A percentile compares a stretch with the other conserved stretches of the same genome.
Conservation (phyloP, 2,329 filamentous ascomycete species). For the Onygenales sp. region DNA sequence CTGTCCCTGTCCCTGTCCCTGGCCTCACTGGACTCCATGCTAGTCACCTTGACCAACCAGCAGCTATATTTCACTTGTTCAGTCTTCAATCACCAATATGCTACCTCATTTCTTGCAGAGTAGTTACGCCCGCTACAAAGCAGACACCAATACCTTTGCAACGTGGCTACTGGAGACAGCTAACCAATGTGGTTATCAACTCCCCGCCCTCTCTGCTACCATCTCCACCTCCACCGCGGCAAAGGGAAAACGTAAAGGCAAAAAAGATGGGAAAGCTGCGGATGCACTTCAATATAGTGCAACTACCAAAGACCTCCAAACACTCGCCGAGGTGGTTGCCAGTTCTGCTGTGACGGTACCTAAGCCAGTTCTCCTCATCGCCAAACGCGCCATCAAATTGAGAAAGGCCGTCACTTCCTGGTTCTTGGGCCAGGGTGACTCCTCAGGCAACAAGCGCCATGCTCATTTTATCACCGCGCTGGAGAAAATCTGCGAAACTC, state of each 20-base stretch:
- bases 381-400: constrained; percentile 19
- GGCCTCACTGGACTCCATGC: too few relatives aligned
- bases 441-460: constrained; percentile 15
- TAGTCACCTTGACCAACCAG: too few relatives aligned
- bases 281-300: constrained; percentile 6
- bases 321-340: constrained; percentile 16
- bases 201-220: constrained; percentile 5
- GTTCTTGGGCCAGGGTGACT: constrained; percentile 18
- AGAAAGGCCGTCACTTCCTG: constrained; percentile 20
- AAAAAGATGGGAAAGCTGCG: constrained; percentile 1
- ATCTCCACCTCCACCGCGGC: neutral
- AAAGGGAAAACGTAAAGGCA: constrained; percentile 5
- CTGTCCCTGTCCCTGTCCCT: too few relatives aligned
- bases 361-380: constrained; percentile 14
- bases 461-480: constrained; percentile 18
- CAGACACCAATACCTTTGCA: constrained; percentile 8
- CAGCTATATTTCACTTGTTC: too few relatives aligned
- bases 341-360: constrained; percentile 15
- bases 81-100: neutral
- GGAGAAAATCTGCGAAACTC: constrained; percentile 17
- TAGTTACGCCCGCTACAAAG: constrained; percentile 3
- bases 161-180: constrained; percentile 21
- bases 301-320: constrained; percentile 17
- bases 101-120: neutral
- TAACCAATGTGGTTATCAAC: constrained; percentile 16